Evolutionary conservation across 73 alveolate species (phyloP).

Genomic region (Effrenium voratum): DNA sequence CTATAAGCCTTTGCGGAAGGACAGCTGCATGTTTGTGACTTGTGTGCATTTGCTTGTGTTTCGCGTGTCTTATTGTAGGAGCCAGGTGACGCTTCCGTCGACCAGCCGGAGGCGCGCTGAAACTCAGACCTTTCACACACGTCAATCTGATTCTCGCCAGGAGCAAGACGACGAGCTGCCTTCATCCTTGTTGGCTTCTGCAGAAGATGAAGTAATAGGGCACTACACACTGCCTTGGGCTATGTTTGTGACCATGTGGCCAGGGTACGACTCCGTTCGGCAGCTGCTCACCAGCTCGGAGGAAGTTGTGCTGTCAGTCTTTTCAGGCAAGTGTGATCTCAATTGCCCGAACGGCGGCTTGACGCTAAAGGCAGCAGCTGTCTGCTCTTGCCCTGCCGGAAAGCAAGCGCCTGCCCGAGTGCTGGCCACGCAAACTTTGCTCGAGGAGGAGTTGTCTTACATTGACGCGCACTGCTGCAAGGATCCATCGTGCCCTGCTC

Average conservation of each 20-base stretch:
- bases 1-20: neutral
- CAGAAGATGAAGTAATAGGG: neutral
- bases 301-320: neutral
- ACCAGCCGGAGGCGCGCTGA: neutral
- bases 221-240: neutral
- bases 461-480: neutral
- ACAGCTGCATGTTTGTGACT: neutral
- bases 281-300: neutral
- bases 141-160: neutral
- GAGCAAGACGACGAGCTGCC: neutral
- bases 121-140: neutral
- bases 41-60: neutral
- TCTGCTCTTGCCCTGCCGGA: neutral
- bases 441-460: neutral
- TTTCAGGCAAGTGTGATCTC: neutral
- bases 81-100: neutral
- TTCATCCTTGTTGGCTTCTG: neutral
- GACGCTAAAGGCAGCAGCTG: neutral
- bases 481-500: no score
- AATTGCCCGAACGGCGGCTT: neutral
- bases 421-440: neutral
- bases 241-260: neutral
- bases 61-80: neutral
- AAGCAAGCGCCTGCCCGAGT: neutral
- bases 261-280: neutral